A percentile compares a stretch with the other conserved stretches of the same genome.
phyloP scores from a whole-genome alignment of 208 protist genomes.

The Strigomonas galati region DNA sequence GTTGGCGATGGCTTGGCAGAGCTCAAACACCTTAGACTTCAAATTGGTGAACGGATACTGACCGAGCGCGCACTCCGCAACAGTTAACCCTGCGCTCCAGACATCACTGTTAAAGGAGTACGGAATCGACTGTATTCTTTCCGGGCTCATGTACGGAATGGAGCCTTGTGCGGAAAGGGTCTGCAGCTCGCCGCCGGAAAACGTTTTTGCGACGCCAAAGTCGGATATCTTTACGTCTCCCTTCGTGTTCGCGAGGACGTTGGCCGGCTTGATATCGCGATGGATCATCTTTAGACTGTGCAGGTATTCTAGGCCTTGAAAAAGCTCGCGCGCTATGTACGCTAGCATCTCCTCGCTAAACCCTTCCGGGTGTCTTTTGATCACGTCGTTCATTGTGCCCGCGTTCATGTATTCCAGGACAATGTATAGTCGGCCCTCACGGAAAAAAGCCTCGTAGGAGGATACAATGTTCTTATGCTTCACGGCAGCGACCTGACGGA shows the following conservation, averaged over 20 bases:
- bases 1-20: constrained; percentile 75
- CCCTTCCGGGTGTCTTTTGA: constrained; percentile 56
- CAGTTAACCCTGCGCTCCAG: constrained; percentile 89
- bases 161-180: constrained; percentile 88
- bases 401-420: constrained; percentile 89
- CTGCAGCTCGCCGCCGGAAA: constrained; percentile 69
- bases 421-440: constrained; percentile 84
- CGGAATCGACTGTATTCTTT: constrained; percentile 81
- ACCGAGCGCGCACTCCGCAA: constrained; percentile 85
- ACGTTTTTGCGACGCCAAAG: constrained; percentile 94
- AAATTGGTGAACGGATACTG: constrained; percentile 75
- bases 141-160: constrained; percentile 94
- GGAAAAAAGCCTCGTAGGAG: constrained; percentile 90
- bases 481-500: constrained; percentile 77
- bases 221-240: constrained; percentile 96
- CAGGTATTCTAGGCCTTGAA: constrained; percentile 81
- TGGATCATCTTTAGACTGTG: constrained; percentile 91
- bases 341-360: constrained; percentile 80
- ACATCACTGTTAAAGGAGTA: constrained; percentile 92
- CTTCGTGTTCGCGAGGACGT: constrained; percentile 95
- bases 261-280: constrained; percentile 96
- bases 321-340: constrained; percentile 81
- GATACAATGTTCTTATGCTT: constrained; percentile 88
- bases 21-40: constrained; percentile 76
- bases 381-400: constrained; percentile 85